Evolutionary conservation across 306 rosid species (phyloP), one percentile per base, ranked within the genome.

Genomic region (Fagus sylvatica): DNA sequence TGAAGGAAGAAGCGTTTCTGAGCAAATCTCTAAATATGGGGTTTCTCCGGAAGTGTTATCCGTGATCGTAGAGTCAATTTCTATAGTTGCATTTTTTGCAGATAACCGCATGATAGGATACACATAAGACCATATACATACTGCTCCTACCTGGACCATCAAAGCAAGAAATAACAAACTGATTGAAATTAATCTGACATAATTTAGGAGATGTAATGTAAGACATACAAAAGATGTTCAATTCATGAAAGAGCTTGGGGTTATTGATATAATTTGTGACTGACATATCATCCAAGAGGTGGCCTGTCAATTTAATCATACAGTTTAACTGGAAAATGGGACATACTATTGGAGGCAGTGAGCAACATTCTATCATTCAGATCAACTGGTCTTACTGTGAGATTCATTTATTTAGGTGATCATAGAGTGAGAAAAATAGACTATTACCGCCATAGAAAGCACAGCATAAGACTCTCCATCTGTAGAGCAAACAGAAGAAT

Each of bases 121-220:
- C 42, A 71, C 82, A 69, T 68, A 80, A 65, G 85, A 22, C 89
- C 91, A 87, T 55, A 30, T 17, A 43, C 67, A 87, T 74, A 85
- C 3, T 22, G 53, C 4, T 46, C 87, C 87, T 67, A 82, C 0
- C 87, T 82, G 80, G 42, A 60, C 57, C 39, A 73, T 28, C 83
- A 78, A 6, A 56, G 57, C 13, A 16, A 77, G 46, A 30, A 53
- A 76, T 8, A 28, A 16, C 46, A 76, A 41, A 65, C 65, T 16
- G 54, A 17, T 54, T 72, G 49, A 17, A 60, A 77, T 61, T 79
- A 19, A 41, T 40, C 53, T 34, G 12, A 62, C 43, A 34, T 66
- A 34, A 40, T 69, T 41, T 12, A 7, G 16, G 17, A 40, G 33
- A n/a, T n/a, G n/a, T n/a, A n/a, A 16, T 69, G 6, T 69, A 69